Evolutionary conservation across 2,329 filamentous ascomycete genomes (phyloP).

Genomic region (Trichoderma sp.): DNA sequence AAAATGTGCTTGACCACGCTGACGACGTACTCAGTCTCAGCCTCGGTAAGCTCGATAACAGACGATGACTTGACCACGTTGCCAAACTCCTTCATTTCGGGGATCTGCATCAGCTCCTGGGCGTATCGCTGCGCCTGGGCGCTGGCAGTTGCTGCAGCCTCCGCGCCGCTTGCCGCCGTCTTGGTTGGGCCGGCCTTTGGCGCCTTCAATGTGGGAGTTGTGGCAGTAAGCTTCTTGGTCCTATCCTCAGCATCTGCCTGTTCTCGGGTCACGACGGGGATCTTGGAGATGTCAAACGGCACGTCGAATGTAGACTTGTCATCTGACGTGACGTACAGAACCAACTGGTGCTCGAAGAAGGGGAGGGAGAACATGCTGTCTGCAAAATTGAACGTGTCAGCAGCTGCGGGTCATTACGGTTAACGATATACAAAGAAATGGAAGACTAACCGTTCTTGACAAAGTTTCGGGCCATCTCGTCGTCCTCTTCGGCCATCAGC

Average conservation of each 20-base stretch:
- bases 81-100: conserved; percentile 88
- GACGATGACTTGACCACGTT: conserved; percentile 86
- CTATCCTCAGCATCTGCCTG: conserved; percentile 95
- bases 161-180: conserved; percentile 63
- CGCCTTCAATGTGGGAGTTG: conserved; percentile 89
- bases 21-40: conserved; percentile 96
- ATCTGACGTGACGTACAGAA: conserved; percentile 93
- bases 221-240: conserved; percentile 93
- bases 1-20: conserved; percentile 94
- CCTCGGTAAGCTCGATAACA: conserved; percentile 86
- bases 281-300: conserved; percentile 86
- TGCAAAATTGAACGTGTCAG: conserved; percentile 32
- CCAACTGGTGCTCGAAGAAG: conserved; percentile 93
- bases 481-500: conserved; percentile 88
- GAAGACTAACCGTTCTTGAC: conserved; percentile 75
- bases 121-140: conserved; percentile 85
- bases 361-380: conserved; percentile 95
- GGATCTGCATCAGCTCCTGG: conserved; percentile 81
- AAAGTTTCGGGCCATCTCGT: conserved; percentile 80
- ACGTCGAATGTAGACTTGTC: conserved; percentile 79
- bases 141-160: conserved; percentile 71
- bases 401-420: conserved; percentile 18
- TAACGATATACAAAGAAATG: neutral
- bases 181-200: conserved; percentile 78
- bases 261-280: conserved; percentile 91